Evolutionary conservation across 2,329 filamentous ascomycete species (phyloP), one percentile per base, ranked within the genome.

Genomic region (Pseudocercospora fijiensis): DNA sequence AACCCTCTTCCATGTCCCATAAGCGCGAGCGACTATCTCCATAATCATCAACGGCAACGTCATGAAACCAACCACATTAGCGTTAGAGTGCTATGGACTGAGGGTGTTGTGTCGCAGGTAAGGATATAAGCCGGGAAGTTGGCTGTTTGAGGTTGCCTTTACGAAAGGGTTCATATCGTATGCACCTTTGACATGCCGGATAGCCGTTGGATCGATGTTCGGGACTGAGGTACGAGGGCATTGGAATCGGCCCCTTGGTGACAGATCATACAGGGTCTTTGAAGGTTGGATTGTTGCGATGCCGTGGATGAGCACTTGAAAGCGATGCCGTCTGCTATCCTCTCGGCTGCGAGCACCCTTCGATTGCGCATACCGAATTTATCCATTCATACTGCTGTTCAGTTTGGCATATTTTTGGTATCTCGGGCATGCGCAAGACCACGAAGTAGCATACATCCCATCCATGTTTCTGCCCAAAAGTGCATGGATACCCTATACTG

Each of bases 131-230:
- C 16, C 3, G 3, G 49, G 49, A 53, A 53, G 49, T 53, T 53
- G 49, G 49, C 24, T 26, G 22, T 27, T 27, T 27, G 49, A 13
- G 24, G 16, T 16, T 37, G 8, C 8, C 16, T 37, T 37, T 26
- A 26, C 26, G 49, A 27, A 53, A 53, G 22, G 22, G 26, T 27
- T 18, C 45, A 22, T 24, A 16, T 16, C 8, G 18, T 10, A 3
- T 49, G n/a, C n/a, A n/a, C n/a, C n/a, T n/a, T n/a, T n/a, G n/a
- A n/a, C n/a, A n/a, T n/a, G 45, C 45, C 45, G 45, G 45, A 28
- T 7, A 26, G 24, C 49, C 49, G 49, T 52, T 52, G 24, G 49
- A 52, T 53, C 49, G 49, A 53, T 53, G 49, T 53, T 28, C 49
- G 49, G 49, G 3, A 18, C 49, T 53, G 49, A 53, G 26, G 49